Conservation (phyloP, 345 rosid genomes). For the Eutrema japonicum region DNA sequence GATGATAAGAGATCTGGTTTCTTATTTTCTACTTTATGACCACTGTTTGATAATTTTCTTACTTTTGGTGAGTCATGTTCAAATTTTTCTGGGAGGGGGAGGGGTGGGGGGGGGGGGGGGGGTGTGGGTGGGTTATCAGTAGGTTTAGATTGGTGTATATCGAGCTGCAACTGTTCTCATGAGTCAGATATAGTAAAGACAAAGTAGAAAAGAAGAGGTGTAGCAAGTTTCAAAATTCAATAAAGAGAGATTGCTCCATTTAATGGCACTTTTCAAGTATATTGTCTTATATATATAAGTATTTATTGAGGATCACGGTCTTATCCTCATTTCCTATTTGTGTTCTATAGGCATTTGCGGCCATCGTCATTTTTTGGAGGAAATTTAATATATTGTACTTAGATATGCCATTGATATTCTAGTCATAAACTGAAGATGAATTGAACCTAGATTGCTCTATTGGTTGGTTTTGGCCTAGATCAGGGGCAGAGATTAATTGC, state of each 20-base stretch:
- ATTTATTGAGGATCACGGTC: too few relatives aligned
- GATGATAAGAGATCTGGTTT: conserved; percentile 47
- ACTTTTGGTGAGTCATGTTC: conserved; percentile 14
- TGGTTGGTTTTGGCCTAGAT: too few relatives aligned
- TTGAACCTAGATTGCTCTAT: too few relatives aligned
- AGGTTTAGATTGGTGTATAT: conserved; percentile 48
- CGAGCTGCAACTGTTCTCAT: conserved; percentile 37
- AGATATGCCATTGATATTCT: too few relatives aligned
- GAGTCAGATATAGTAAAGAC: neutral
- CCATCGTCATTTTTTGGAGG: too few relatives aligned
- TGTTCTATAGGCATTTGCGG: too few relatives aligned
- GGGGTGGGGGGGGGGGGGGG: too few relatives aligned
- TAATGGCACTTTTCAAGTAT: neutral
- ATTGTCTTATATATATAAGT: neutral
- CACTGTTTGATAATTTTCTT: conserved; percentile 27
- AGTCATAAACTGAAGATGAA: too few relatives aligned
- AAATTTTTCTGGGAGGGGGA: conserved; percentile 5
- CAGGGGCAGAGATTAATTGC: too few relatives aligned
- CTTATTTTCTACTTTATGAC: conserved; percentile 23
- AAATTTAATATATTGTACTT: too few relatives aligned
- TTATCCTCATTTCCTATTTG: too few relatives aligned
- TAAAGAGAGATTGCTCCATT: conserved; percentile 17
- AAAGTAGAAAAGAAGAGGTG: conserved; percentile 3
- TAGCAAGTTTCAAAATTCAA: conserved; percentile 10
- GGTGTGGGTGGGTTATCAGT: too few relatives aligned